Evolutionary conservation across 169 alveolate genomes (phyloP), one percentile per base, ranked within the genome.

Genomic region (Plasmodium sp.): DNA sequence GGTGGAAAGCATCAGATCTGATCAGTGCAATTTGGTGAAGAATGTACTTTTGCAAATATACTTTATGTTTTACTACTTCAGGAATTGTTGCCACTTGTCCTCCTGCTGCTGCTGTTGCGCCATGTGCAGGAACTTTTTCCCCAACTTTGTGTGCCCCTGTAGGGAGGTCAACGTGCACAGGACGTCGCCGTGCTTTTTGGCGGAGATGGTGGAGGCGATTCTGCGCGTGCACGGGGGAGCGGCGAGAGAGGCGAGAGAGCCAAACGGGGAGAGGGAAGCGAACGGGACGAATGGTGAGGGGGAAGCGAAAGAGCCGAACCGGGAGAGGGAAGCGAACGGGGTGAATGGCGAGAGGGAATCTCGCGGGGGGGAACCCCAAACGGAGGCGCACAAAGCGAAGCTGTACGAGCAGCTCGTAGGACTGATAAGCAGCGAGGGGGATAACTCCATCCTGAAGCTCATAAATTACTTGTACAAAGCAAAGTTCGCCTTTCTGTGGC

Each of bases 1-100:
- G 34, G 72, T 95, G 39, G 97, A 95, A 48, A 92, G 96, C 41
- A 92, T 92, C 84, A 73, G 97, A 31, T 82, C 95, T 6, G 95
- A 94, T 73, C 96, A 95, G 62, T 95, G 97, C 71, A 74, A 84
- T 83, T 81, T 92, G 18, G 95, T 94, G 58, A 84, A 94, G 34
- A 84, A 71, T 54, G 75, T 95, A 45, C 36, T 95, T 22, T 18
- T 62, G 71, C 92, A 84, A 39, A 79, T 79, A 58, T 88, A 88
- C 79, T 88, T 88, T 80, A 58, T 88, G 10, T 67, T 88, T 58
- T 80, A 58, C 48, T 88, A 88, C 80, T 88, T 88, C 33, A 88
- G 56, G 43, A 88, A 79, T 33, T 79, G 14, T 36, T 88, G 84
- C n/a, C 72, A 88, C 81, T 80, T 88, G 16, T 88, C 94, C 10